phyloP scores from a whole-genome alignment of 2,329 filamentous ascomycete species.

The Aspergillus floridensis region DNA sequence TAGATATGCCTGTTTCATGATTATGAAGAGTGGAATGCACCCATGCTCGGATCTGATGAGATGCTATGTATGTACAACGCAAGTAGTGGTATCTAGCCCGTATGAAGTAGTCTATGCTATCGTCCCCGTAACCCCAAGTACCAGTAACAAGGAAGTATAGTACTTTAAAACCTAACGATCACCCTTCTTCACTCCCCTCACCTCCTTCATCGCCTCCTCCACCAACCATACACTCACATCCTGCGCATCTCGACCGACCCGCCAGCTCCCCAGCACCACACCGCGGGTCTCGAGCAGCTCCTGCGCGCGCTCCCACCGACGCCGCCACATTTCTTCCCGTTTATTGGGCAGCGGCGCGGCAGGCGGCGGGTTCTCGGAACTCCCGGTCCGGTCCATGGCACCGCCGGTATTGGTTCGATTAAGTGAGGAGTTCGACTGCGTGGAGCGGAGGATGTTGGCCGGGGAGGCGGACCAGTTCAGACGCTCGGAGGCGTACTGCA shows the following conservation, averaged over 20 bases:
- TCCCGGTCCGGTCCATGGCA: constrained; percentile 18
- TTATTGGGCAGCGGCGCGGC: constrained; percentile 42
- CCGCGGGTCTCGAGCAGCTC: constrained; percentile 42
- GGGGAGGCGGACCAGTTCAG: constrained; percentile 24
- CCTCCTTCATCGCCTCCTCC: constrained; percentile 37
- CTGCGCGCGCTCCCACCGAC: constrained; percentile 47
- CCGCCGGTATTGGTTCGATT: constrained; percentile 17
- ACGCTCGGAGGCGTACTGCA: constrained; percentile 32
- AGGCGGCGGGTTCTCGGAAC: constrained; percentile 13
- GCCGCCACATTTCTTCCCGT: constrained; percentile 49
- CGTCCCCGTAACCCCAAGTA: no score
- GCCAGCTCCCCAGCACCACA: constrained; percentile 47
- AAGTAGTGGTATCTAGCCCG: no score
- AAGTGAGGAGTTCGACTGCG: constrained; percentile 24
- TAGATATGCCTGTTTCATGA: no score
- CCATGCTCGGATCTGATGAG: no score
- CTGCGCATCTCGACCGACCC: constrained; percentile 46
- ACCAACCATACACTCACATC: constrained; percentile 46
- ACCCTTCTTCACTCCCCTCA: not conserved
- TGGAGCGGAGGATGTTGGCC: constrained; percentile 18
- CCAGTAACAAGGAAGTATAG: no score
- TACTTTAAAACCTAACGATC: not conserved
- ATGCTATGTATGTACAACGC: no score
- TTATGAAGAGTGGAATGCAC: no score
- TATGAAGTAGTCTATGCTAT: no score